phyloP scores from a whole-genome alignment of 2,329 filamentous ascomycete species.

The Phyllosticta citriasiana region DNA sequence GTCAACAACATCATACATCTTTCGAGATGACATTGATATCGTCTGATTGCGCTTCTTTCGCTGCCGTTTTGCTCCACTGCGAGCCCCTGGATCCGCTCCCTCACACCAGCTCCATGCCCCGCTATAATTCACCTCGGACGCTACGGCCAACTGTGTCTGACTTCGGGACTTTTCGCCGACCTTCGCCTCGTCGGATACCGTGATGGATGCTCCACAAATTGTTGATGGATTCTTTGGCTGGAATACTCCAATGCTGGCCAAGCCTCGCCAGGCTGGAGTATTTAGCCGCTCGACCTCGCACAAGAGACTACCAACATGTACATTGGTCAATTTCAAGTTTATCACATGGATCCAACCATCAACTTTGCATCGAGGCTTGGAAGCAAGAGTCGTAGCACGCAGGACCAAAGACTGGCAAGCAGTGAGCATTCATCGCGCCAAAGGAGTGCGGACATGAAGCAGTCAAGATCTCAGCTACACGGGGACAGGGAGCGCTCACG shows the following conservation, averaged over 20 bases:
- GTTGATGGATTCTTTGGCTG: background rate
- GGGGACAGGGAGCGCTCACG: too few species aligned
- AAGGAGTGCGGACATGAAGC: too few species aligned
- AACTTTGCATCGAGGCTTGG: background rate
- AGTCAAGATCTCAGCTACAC: too few species aligned
- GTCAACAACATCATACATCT: background rate
- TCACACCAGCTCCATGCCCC: background rate
- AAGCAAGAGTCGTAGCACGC: too few species aligned
- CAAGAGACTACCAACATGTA: background rate
- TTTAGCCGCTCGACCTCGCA: background rate
- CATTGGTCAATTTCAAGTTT: background rate
- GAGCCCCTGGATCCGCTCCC: background rate
- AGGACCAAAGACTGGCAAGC: too few species aligned
- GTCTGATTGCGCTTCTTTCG: slow-evolving; percentile 3
- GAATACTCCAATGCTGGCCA: background rate
- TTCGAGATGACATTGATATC: slow-evolving; percentile 8
- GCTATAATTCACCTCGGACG: background rate
- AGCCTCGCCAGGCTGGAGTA: background rate
- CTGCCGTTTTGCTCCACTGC: background rate
- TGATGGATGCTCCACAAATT: background rate
- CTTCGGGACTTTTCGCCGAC: background rate
- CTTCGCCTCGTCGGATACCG: background rate
- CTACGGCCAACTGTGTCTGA: background rate
- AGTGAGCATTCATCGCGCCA: too few species aligned
- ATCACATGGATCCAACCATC: background rate